These are phyloP conservation scores for Tuber brumale DNA, from an alignment of 495 filamentous ascomycete species.

Conservation along the genomic window DNA sequence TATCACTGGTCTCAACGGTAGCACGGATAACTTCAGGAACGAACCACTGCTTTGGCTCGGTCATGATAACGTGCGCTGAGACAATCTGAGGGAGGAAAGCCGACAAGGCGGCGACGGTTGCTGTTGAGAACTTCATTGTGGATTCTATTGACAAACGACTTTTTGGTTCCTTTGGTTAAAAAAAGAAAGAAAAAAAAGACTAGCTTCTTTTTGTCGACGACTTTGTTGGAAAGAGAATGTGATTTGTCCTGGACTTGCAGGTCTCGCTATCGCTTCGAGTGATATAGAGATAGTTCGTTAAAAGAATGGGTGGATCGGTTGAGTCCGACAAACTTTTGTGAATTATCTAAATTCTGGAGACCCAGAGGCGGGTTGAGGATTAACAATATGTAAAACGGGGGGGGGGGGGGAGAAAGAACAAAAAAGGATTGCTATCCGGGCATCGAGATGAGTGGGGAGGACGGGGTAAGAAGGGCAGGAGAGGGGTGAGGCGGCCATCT, in stretches of 20 bases:
- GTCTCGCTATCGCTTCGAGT: constrained; percentile 10
- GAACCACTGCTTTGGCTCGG: constrained; percentile 58
- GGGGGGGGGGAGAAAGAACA: neutral
- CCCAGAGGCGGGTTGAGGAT: neutral
- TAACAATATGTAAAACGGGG: neutral
- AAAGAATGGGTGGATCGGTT: constrained; percentile 6
- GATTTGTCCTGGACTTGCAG: constrained; percentile 11
- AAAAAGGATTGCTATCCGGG: neutral
- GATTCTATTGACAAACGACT: constrained; percentile 12
- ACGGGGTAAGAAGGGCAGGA: neutral
- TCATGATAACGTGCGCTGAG: constrained; percentile 67
- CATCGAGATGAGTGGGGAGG: neutral
- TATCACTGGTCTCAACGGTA: constrained; percentile 36
- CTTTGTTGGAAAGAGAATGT: constrained; percentile 13
- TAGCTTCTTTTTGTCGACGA: constrained; percentile 8
- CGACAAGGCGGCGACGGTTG: constrained; percentile 49
- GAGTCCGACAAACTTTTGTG: neutral
- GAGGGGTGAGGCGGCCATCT: neutral
- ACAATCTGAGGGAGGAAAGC: constrained; percentile 42
- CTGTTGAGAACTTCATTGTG: constrained; percentile 48
- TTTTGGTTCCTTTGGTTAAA: neutral
- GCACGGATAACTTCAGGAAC: constrained; percentile 44
- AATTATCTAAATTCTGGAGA: constrained; percentile 4
- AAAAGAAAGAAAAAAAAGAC: neutral
- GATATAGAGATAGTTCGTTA: constrained; percentile 19